Conservation (phyloP, 108 stramenopile species). For the Craspedostauros australis region DNA sequence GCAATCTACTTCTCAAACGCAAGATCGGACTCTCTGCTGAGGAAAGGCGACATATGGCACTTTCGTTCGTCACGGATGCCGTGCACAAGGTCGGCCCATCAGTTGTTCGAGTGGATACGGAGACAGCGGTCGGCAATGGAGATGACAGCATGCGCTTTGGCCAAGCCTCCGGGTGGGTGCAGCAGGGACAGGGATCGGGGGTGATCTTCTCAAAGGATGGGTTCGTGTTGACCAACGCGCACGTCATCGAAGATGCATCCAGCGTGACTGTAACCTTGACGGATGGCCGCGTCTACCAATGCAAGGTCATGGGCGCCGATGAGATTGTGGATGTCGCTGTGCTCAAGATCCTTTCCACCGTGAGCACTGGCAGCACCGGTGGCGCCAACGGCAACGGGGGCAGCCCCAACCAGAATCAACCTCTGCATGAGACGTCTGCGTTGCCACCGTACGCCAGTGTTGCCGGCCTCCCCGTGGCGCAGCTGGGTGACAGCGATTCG, state of each 20-base stretch:
- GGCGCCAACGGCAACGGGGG: constrained; percentile 1
- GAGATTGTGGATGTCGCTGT: constrained; percentile 91
- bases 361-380: too few relatives aligned
- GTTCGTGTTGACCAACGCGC: constrained; percentile 85
- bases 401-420: constrained; percentile 4
- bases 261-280: constrained; percentile 76
- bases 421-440: constrained; percentile 1
- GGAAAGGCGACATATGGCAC: too few relatives aligned
- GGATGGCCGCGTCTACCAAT: constrained; percentile 73
- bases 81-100: constrained; percentile 74
- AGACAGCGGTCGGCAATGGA: constrained; percentile 48
- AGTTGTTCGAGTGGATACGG: constrained; percentile 83
- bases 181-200: constrained; percentile 86
- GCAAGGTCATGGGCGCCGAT: constrained; percentile 69
- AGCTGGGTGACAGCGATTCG: constrained; percentile 69
- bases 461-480: constrained; percentile 73
- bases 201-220: constrained; percentile 73
- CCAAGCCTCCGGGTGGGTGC: constrained; percentile 22
- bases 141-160: constrained; percentile 7
- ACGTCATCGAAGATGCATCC: constrained; percentile 80
- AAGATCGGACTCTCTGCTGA: too few relatives aligned
- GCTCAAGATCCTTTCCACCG: constrained; percentile 56
- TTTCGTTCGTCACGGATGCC: constrained; percentile 72
- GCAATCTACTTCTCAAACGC: too few relatives aligned
- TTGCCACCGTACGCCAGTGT: constrained; percentile 2